These are phyloP conservation scores for Sporobolomyces pararoseus DNA, from an alignment of 768 basidiomycete species.

Conservation along the genomic window DNA sequence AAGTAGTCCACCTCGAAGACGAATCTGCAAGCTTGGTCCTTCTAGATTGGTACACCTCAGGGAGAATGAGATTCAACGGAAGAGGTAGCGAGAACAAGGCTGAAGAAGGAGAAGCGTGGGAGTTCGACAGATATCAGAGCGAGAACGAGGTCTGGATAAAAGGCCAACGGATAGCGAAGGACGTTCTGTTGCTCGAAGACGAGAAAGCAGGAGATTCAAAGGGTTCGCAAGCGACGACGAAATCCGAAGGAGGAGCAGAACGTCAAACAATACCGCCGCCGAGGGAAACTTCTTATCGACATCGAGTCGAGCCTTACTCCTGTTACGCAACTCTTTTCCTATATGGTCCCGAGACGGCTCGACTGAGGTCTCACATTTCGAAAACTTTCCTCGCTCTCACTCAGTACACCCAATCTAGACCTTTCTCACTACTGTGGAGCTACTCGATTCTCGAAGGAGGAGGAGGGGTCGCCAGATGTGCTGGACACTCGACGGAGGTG, in stretches of 20 bases:
- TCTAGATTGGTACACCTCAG: constrained; percentile 89
- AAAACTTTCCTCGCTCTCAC: constrained; percentile 57
- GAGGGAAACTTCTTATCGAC: constrained; percentile 54
- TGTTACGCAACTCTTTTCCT: constrained; percentile 86
- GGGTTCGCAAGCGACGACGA: too few species aligned
- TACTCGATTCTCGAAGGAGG: constrained; percentile 58
- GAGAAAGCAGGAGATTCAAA: too few species aligned
- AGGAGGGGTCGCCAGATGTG: constrained; percentile 41
- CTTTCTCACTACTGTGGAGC: constrained; percentile 75
- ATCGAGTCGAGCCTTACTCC: constrained; percentile 71
- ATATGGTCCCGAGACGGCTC: constrained; percentile 62
- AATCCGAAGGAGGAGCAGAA: too few species aligned
- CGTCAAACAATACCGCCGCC: constrained; percentile 36
- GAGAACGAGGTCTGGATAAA: constrained; percentile 74
- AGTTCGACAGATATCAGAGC: constrained; percentile 76
- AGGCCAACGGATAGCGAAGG: constrained; percentile 64
- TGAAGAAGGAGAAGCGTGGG: constrained; percentile 73
- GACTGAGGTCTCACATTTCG: constrained; percentile 56
- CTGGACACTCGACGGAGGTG: constrained; percentile 41
- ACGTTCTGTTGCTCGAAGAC: constrained; percentile 69
- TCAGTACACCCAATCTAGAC: constrained; percentile 60
- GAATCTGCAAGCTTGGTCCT: constrained; percentile 62
- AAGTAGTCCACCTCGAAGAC: constrained; percentile 66
- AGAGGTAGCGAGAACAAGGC: constrained; percentile 43
- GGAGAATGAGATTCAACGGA: constrained; percentile 56